Conservation (phyloP, 2,329 filamentous ascomycete genomes). For the Ophiostoma sp. region DNA sequence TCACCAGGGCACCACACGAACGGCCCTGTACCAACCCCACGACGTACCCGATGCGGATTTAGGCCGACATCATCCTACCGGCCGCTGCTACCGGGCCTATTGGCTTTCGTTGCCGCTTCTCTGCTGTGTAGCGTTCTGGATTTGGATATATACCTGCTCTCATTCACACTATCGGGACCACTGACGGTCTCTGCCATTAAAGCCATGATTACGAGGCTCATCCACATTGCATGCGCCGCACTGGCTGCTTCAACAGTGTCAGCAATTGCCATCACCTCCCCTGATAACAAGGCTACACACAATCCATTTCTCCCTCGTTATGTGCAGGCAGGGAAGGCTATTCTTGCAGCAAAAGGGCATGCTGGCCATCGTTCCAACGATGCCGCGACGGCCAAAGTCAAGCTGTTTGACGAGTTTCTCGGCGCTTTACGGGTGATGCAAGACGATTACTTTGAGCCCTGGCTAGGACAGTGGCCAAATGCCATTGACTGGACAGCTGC, state of each 20-base stretch:
- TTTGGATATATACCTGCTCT: background rate
- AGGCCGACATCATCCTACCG: constrained; percentile 8
- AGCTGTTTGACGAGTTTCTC: constrained; percentile 45
- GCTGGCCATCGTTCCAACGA: background rate
- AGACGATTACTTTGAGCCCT: constrained; percentile 66
- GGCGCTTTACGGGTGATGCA: constrained; percentile 71
- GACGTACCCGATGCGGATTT: background rate
- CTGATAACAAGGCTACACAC: background rate
- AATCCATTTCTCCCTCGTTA: constrained; percentile 20
- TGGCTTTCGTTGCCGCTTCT: background rate
- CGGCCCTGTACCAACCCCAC: constrained; percentile 4
- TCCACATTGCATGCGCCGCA: constrained; percentile 16
- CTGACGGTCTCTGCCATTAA: background rate
- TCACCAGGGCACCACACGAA: background rate
- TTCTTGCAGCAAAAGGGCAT: background rate
- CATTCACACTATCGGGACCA: background rate
- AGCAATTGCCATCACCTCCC: background rate
- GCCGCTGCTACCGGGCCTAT: background rate
- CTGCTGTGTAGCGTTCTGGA: background rate
- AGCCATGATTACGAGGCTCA: constrained; percentile 20
- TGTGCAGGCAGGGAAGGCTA: background rate
- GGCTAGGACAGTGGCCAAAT: constrained; percentile 74
- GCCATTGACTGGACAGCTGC: constrained; percentile 93
- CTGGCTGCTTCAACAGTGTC: constrained; percentile 19
- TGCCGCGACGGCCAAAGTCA: background rate